Conservation (phyloP, 495 filamentous ascomycete species). For the Neurospora hispaniola region DNA sequence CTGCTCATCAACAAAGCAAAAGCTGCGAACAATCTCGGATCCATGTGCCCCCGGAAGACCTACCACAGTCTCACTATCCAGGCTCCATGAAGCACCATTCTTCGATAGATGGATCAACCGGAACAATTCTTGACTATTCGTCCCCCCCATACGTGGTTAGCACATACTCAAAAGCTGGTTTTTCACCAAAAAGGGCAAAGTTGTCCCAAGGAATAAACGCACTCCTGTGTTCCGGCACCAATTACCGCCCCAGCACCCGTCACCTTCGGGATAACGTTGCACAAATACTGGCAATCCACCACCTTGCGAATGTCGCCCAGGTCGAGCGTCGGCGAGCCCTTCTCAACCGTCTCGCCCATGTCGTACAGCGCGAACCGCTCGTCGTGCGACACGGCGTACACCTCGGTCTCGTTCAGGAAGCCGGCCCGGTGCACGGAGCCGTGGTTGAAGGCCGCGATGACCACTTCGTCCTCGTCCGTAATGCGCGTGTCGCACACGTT, state of each 20-base stretch:
- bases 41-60: conserved; percentile 69
- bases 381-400: conserved; percentile 72
- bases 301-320: conserved; percentile 67
- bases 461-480: conserved; percentile 73
- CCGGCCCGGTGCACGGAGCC: conserved; percentile 76
- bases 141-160: conserved; percentile 3
- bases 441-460: conserved; percentile 82
- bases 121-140: conserved; percentile 48
- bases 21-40: conserved; percentile 70
- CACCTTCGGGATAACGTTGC: conserved; percentile 50
- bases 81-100: conserved; percentile 44
- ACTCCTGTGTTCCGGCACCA: conserved; percentile 52
- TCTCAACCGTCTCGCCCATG: conserved; percentile 45
- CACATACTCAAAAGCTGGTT: neutral
- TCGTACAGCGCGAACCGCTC: conserved; percentile 71
- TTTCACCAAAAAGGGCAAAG: neutral
- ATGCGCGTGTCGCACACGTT: conserved; percentile 72
- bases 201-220: conserved; percentile 12
- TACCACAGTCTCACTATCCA: conserved; percentile 50
- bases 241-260: conserved; percentile 48
- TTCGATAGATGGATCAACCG: conserved; percentile 56
- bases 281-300: conserved; percentile 73
- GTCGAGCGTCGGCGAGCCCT: conserved; percentile 44
- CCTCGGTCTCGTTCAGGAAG: conserved; percentile 57
- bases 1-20: conserved; percentile 62